Percentiles rank a stretch among this genome's conserved stretches.
Evolutionary conservation across 768 basidiomycete species (phyloP).

Genomic region (Collybiopsis luxurians): DNA sequence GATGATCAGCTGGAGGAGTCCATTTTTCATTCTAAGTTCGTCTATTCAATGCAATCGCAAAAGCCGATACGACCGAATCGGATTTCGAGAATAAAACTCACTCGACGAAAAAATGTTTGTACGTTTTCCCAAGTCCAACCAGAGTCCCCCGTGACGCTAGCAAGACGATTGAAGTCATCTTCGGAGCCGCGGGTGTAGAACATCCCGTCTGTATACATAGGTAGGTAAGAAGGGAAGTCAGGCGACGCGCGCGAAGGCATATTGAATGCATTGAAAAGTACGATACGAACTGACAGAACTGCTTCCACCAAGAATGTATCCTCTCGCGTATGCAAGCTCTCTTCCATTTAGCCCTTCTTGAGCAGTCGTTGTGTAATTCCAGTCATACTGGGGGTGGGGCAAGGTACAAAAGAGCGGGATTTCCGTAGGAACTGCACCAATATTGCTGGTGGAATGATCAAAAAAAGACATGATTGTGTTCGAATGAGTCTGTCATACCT

Average conservation of each 20-base stretch:
- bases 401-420: constrained; percentile 7
- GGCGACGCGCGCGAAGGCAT: not conserved
- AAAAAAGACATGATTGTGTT: not conserved
- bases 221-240: not conserved
- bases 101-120: constrained; percentile 13
- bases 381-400: constrained; percentile 6
- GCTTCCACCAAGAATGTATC: constrained; percentile 8
- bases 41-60: not conserved
- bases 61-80: not conserved
- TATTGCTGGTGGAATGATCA: not conserved
- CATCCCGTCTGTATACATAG: constrained; percentile 9
- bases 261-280: no score
- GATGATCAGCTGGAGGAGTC: constrained; percentile 15
- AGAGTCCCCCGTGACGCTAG: constrained; percentile 12
- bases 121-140: constrained; percentile 20
- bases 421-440: not conserved
- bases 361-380: constrained; percentile 8
- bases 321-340: not conserved
- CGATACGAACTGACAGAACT: constrained; percentile 9
- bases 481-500: not conserved
- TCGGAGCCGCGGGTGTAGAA: constrained; percentile 15
- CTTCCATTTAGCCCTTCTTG: constrained; percentile 1
- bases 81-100: constrained; percentile 5
- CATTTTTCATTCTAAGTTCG: constrained; percentile 5
- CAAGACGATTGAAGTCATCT: constrained; percentile 17